A percentile compares a stretch with the other conserved stretches of the same genome.
Conservation (phyloP, 495 filamentous ascomycete species). For the Podospora bellae-mahoneyi region DNA sequence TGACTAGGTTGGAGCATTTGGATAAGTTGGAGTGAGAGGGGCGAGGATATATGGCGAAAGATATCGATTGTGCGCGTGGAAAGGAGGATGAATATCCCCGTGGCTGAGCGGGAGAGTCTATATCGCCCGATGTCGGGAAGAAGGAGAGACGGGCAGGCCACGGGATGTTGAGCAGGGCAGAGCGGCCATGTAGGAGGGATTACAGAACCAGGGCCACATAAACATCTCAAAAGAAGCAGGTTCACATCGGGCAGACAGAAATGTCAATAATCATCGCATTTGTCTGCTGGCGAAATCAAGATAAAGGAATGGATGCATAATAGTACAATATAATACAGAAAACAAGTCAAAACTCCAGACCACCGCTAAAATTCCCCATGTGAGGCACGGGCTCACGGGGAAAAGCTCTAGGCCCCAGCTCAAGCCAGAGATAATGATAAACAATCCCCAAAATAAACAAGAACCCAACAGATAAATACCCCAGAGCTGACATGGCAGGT, state of each 20-base stretch:
- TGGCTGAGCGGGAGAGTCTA: no score
- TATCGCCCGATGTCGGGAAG: no score
- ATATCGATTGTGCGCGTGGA: no score
- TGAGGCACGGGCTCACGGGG: background rate
- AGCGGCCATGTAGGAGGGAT: background rate
- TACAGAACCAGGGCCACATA: background rate
- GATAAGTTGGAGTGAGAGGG: slow-evolving; percentile 82
- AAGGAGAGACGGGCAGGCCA: no score
- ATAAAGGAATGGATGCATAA: background rate
- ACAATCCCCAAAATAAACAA: background rate
- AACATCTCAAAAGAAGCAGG: background rate
- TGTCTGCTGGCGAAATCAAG: background rate
- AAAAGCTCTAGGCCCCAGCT: background rate
- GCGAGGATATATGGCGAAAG: no score
- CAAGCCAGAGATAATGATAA: background rate
- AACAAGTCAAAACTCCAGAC: background rate
- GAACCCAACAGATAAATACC: background rate
- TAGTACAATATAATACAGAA: background rate
- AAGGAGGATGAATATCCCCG: no score
- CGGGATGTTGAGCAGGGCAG: background rate
- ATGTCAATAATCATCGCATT: background rate
- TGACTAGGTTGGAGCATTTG: slow-evolving; percentile 90
- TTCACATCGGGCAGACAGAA: background rate
- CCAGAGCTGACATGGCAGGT: background rate
- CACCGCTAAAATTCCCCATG: background rate